Conservation (phyloP, 352 stramenopile species). For the Phytophthora lateralis region DNA sequence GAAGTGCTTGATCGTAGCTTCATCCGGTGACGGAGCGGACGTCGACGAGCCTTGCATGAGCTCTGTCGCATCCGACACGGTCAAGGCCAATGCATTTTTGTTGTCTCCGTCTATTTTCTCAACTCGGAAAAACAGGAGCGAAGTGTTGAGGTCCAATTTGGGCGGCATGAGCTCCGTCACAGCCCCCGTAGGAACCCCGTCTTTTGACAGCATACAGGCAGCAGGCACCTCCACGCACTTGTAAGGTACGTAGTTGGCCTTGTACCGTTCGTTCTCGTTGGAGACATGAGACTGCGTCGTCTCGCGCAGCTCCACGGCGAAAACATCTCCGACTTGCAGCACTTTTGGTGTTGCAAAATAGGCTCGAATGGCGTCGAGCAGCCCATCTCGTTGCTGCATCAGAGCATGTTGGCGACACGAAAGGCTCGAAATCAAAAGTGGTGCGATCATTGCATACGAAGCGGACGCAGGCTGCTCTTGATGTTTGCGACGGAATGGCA, state of each 20-base stretch:
- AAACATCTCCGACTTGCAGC: slow-evolving; percentile 71
- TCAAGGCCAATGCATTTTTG: slow-evolving; percentile 43
- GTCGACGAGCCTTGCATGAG: slow-evolving; percentile 67
- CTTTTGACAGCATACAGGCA: slow-evolving; percentile 32
- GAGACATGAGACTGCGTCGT: slow-evolving; percentile 35
- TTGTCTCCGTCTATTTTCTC: slow-evolving; percentile 47
- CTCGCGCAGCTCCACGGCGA: slow-evolving; percentile 64
- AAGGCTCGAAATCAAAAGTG: slow-evolving; percentile 65
- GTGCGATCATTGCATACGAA: slow-evolving; percentile 65
- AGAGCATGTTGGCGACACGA: slow-evolving; percentile 59
- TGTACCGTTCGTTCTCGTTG: slow-evolving; percentile 27
- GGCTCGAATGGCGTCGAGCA: slow-evolving; percentile 61
- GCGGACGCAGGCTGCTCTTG: slow-evolving; percentile 60
- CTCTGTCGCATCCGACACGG: slow-evolving; percentile 65
- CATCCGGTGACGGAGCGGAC: slow-evolving; percentile 56
- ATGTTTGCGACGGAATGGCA: slow-evolving; percentile 51
- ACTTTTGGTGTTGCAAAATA: slow-evolving; percentile 67
- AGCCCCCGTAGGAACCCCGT: slow-evolving; percentile 2
- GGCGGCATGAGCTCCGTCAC: slow-evolving; percentile 47
- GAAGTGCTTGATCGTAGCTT: slow-evolving; percentile 60
- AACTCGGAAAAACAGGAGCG: slow-evolving; percentile 81
- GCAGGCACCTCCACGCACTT: slow-evolving; percentile 49
- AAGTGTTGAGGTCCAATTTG: slow-evolving; percentile 58
- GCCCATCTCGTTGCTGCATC: slow-evolving; percentile 60
- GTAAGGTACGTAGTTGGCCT: slow-evolving; percentile 41